phyloP scores from a whole-genome alignment of 305 asterid species.

The Fraxinus sp. region DNA sequence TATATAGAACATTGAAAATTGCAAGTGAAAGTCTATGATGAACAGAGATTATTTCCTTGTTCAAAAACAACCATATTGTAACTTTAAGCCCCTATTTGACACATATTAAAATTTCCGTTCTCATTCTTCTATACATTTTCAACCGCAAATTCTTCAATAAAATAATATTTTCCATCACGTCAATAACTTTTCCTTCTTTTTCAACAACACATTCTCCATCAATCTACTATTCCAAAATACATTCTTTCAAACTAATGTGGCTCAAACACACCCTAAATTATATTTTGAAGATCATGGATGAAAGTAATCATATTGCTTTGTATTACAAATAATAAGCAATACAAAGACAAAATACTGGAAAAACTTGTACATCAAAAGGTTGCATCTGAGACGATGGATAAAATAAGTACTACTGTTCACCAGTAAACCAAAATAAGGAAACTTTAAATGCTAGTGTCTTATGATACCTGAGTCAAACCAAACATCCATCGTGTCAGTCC shows the following conservation, averaged over 20 bases:
- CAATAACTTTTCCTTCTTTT: too few species aligned
- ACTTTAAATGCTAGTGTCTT: constrained; percentile 19
- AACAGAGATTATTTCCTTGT: neutral
- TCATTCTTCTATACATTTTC: too few species aligned
- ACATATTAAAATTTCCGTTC: too few species aligned
- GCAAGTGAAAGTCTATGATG: neutral
- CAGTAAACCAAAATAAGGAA: constrained; percentile 13
- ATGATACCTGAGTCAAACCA: constrained; percentile 96
- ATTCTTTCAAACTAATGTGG: too few species aligned
- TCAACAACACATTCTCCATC: too few species aligned
- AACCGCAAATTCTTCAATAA: too few species aligned
- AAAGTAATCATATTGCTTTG: neutral
- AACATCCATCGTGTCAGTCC: constrained; percentile 97
- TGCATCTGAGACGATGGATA: neutral
- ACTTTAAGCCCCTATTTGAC: neutral
- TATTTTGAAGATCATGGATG: neutral
- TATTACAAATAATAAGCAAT: neutral
- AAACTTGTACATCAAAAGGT: neutral
- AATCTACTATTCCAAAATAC: too few species aligned
- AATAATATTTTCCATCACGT: too few species aligned
- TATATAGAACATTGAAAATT: neutral
- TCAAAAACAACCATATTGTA: neutral
- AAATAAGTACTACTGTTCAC: neutral
- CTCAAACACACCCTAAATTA: too few species aligned
- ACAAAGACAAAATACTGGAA: neutral